A percentile compares a stretch with the other conserved stretches of the same genome.
These are phyloP conservation scores for Ophiostoma sp. DNA, from an alignment of 2,329 filamentous ascomycete genomes.

Conservation along the genomic window DNA sequence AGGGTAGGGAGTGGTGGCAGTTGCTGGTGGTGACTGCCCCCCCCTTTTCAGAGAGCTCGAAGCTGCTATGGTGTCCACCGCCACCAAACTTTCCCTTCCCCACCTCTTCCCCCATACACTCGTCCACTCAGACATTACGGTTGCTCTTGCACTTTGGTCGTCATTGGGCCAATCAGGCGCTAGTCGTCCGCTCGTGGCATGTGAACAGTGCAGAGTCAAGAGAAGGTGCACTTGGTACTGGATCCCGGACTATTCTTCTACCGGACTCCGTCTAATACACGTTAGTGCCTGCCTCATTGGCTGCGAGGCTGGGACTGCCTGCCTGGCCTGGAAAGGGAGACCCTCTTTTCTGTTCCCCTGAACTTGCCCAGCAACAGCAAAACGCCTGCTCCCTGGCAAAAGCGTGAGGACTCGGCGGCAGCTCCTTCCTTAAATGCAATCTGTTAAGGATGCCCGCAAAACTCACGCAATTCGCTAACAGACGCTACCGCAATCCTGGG, in stretches of 20 bases:
- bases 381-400: background rate
- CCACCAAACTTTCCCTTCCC: background rate
- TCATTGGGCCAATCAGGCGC: conserved; percentile 19
- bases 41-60: background rate
- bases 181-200: conserved; percentile 15
- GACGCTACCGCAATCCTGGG: conserved; percentile 6
- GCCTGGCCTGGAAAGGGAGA: conserved; percentile 3
- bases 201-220: background rate
- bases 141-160: background rate
- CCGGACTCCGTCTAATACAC: conserved; percentile 15
- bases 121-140: background rate
- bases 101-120: background rate
- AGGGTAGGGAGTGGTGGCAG: background rate
- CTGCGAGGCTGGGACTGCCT: background rate
- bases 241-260: background rate
- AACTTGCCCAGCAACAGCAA: conserved; percentile 9
- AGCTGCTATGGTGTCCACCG: conserved; percentile 4
- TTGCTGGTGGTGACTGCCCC: background rate
- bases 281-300: background rate
- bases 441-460: conserved; percentile 8
- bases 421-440: background rate
- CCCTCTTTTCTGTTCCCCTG: background rate
- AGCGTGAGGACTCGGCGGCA: background rate
- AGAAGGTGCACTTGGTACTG: background rate
- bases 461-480: conserved; percentile 16